Base-by-base conservation (phyloP, 129 eudicot species). In the Centaurea solstitialis region DNA sequence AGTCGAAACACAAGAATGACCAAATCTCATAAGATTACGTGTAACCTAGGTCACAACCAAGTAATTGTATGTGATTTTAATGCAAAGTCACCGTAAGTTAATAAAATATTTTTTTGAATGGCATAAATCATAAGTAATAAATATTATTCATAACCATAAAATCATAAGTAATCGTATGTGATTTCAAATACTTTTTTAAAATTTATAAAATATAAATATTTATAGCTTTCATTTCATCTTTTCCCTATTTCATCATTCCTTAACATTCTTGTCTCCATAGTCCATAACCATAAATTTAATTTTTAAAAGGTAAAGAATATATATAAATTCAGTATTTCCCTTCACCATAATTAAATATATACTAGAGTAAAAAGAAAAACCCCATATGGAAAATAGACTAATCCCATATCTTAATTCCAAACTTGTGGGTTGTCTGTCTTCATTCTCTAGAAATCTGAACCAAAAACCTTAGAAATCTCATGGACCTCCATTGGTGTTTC, bases 401-500 rank as follows among this genome's bases (percentile, higher is more conserved):
- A 17, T 57, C 28, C 40, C 45, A 80, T 74, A 21, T 65, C 75
- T 73, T 81, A 73, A 23, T 30, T 66, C 23, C 65, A 57, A 81
- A 73, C 68, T 74, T 70, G 61, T 66, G 68, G 62, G 20, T n/a
- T 30, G 39, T 64, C 65, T 40, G 12, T 81, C 39, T 41, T 74
- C 69, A 21, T 4, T 74, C 50, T 41, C 79, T 64, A 72, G n/a
- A 71, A 72, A 57, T 72, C 65, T 71, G 28, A 79, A 68, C 22
- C 81, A 75, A 43, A 53, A 62, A 74, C 21, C 47, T 81, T 65
- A 66, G 74, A 81, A 81, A 81, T 66, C 57, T 73, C 76, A 93
- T 93, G 98, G 92, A 84, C 78, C 76, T 84, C 78, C 88, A 50
- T 50, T 73, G 40, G 73, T 74, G 74, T 43, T 57, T 67, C 65